Percentiles rank a stretch among this genome's conserved stretches.
Conservation (phyloP, 208 protist species). For the Trypanosoma congolense region DNA sequence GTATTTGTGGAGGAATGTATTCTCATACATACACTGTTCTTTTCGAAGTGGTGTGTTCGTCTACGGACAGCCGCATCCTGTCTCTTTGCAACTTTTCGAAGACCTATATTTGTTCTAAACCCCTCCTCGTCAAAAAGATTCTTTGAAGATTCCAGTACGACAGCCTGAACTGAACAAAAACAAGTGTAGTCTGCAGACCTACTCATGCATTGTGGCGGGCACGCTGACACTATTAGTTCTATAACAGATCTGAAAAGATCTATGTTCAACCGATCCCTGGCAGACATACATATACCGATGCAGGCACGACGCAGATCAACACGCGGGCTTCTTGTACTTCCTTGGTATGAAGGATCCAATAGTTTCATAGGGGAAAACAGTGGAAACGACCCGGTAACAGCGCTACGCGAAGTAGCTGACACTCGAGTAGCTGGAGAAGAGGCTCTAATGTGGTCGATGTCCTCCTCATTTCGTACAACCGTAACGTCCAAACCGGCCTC, state of each 20-base stretch:
- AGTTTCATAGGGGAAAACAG: slow-evolving; percentile 66
- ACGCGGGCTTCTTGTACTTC: slow-evolving; percentile 55
- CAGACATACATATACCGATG: slow-evolving; percentile 78
- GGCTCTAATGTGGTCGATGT: slow-evolving; percentile 25
- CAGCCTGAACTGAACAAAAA: slow-evolving; percentile 66
- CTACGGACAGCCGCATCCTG: slow-evolving; percentile 32
- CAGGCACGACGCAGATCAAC: slow-evolving; percentile 65
- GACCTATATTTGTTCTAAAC: slow-evolving; percentile 52
- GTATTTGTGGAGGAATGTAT: slow-evolving; percentile 37
- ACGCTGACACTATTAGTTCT: slow-evolving; percentile 29
- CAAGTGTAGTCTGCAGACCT: slow-evolving; percentile 32
- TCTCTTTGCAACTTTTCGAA: slow-evolving; percentile 41
- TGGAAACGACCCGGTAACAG: slow-evolving; percentile 11
- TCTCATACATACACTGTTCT: slow-evolving; percentile 29
- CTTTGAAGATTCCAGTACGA: slow-evolving; percentile 85
- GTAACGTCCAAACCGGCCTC: slow-evolving; percentile 64
- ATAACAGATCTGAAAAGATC: slow-evolving; percentile 65
- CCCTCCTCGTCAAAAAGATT: slow-evolving; percentile 87
- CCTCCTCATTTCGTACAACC: slow-evolving; percentile 38
- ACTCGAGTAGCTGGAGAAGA: background rate
- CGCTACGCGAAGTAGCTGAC: background rate
- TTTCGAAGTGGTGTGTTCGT: slow-evolving; percentile 25
- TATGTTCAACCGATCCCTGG: slow-evolving; percentile 43
- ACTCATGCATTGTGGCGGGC: slow-evolving; percentile 51
- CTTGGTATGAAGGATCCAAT: slow-evolving; percentile 57